These are phyloP conservation scores for Xylariaceae sp. DNA, from an alignment of 2,329 filamentous ascomycete genomes.

Conservation along the genomic window DNA sequence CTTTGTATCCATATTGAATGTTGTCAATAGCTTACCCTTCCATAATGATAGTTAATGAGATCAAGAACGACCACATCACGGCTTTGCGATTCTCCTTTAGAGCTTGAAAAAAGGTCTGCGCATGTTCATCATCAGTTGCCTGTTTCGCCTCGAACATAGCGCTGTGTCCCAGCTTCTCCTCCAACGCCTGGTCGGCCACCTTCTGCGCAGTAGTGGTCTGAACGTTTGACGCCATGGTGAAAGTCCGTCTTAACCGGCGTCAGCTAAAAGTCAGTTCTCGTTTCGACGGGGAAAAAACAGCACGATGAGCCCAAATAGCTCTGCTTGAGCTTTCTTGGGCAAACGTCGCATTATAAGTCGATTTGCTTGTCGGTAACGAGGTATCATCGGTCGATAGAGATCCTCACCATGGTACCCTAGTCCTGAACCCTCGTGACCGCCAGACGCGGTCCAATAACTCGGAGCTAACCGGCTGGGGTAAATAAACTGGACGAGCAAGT, in stretches of 20 bases:
- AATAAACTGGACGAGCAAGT: slow-evolving; percentile 4
- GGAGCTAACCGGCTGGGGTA: not conserved
- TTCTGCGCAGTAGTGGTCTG: slow-evolving; percentile 35
- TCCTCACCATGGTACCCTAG: not conserved
- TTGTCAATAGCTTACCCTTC: slow-evolving; percentile 35
- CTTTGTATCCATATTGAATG: not conserved
- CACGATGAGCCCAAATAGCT: not conserved
- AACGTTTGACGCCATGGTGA: slow-evolving; percentile 30
- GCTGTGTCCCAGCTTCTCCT: slow-evolving; percentile 39
- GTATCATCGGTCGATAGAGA: too few species aligned
- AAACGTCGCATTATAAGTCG: slow-evolving; percentile 22
- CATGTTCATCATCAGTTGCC: slow-evolving; percentile 41
- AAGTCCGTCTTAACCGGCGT: not conserved
- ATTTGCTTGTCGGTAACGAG: too few species aligned
- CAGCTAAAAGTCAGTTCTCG: not conserved
- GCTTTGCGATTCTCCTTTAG: slow-evolving; percentile 39
- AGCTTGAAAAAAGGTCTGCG: slow-evolving; percentile 38
- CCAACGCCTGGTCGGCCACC: slow-evolving; percentile 37
- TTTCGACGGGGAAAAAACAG: not conserved
- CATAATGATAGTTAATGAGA: slow-evolving; percentile 43
- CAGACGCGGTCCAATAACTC: slow-evolving; percentile 10
- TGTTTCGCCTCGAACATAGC: slow-evolving; percentile 39
- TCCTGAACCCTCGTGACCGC: not conserved
- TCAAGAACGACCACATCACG: slow-evolving; percentile 40
- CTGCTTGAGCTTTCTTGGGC: not conserved